Evolutionary conservation across 441 rosid species (phyloP).

Genomic region (Euphorbia celastroides): DNA sequence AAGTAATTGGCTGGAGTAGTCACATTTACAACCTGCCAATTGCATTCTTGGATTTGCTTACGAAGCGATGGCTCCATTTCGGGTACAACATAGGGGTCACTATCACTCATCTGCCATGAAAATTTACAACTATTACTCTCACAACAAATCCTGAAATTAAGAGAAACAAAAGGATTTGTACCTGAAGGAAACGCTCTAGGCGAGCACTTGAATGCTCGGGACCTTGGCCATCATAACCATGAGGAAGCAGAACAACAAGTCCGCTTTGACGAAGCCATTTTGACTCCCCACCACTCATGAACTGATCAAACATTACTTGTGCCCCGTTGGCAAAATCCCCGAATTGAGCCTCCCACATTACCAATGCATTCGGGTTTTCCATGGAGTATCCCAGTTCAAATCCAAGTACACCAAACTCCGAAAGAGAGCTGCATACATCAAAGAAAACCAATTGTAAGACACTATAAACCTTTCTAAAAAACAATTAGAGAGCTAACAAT

Average conservation of each 20-base stretch:
- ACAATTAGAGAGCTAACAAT: not conserved
- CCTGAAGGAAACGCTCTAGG: slow-evolving; percentile 95
- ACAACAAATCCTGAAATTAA: no score
- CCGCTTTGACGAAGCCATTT: slow-evolving; percentile 98
- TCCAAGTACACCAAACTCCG: slow-evolving; percentile 96
- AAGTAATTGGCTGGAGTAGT: slow-evolving; percentile 98
- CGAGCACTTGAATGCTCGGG: slow-evolving; percentile 99
- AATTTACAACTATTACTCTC: not conserved
- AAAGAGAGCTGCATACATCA: slow-evolving; percentile 76
- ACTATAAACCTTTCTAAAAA: slow-evolving; percentile 7
- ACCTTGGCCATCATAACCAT: slow-evolving; percentile 98
- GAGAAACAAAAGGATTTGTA: slow-evolving; percentile 15
- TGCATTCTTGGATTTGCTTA: slow-evolving; percentile 95
- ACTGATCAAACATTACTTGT: slow-evolving; percentile 95
- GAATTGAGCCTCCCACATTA: slow-evolving; percentile 97
- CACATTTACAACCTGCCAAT: slow-evolving; percentile 96
- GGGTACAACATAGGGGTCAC: slow-evolving; percentile 79
- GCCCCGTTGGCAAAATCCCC: slow-evolving; percentile 96
- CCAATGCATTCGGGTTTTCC: slow-evolving; percentile 91
- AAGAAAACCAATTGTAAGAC: no score
- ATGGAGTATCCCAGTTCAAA: slow-evolving; percentile 96
- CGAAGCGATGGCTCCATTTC: slow-evolving; percentile 93
- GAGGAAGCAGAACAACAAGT: slow-evolving; percentile 89
- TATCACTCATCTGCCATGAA: slow-evolving; percentile 94
- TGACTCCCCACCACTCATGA: slow-evolving; percentile 91